Conservation (phyloP, 371 early-diverging fungal species). For the Syncephalastrum sp. region DNA sequence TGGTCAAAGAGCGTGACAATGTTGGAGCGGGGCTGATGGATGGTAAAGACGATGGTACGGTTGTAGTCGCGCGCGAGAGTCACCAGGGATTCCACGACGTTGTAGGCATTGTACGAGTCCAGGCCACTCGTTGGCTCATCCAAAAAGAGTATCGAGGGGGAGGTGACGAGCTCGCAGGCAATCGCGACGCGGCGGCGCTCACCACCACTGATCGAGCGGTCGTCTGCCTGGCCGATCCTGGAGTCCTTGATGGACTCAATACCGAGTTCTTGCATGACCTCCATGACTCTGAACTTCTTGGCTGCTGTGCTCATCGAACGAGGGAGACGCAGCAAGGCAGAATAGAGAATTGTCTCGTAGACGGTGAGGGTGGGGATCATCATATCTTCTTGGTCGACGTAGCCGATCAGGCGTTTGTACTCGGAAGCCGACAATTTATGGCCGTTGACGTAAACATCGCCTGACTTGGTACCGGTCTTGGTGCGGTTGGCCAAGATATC, state of each 20-base stretch:
- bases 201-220: conserved; percentile 84
- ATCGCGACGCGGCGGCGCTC: conserved; percentile 85
- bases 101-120: conserved; percentile 91
- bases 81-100: conserved; percentile 85
- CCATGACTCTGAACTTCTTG: conserved; percentile 62
- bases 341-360: conserved; percentile 77
- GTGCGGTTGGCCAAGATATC: conserved; percentile 75
- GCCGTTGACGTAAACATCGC: conserved; percentile 68
- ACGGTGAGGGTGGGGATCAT: conserved; percentile 84
- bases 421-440: conserved; percentile 49
- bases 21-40: conserved; percentile 95
- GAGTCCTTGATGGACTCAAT: conserved; percentile 78
- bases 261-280: conserved; percentile 76
- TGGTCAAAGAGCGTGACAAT: conserved; percentile 90
- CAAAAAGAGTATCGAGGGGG: conserved; percentile 87
- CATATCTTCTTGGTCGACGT: conserved; percentile 86
- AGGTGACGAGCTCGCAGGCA: conserved; percentile 86
- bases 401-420: conserved; percentile 72
- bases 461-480: conserved; percentile 58
- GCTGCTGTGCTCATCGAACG: conserved; percentile 57
- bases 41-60: conserved; percentile 90
- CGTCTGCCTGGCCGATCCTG: conserved; percentile 74
- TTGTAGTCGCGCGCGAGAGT: conserved; percentile 78
- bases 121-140: conserved; percentile 96
- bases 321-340: conserved; percentile 78